Evolutionary conservation across 2,329 filamentous ascomycete species (phyloP), one percentile per base, ranked within the genome.

Genomic region (Fusarium temperatum): DNA sequence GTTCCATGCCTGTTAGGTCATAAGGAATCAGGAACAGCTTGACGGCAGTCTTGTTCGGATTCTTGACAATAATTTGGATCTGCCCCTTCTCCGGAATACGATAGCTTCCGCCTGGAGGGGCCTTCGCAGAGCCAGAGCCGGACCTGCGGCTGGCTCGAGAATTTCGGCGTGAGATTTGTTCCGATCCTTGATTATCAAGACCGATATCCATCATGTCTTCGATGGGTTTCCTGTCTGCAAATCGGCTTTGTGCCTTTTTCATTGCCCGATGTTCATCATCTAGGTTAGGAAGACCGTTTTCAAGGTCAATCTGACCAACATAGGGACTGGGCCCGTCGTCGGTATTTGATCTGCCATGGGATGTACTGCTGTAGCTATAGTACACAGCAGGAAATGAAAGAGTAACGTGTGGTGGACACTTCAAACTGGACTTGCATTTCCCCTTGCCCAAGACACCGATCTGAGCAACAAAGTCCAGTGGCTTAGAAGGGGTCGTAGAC

Each of bases 1-100:
- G 89, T 70, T 96, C 93, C 96, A 99, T 99, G 58, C 94, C 96
- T 2, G 90, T 88, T 3, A 99, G 86, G 80, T 98, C 95, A 77
- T 98, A 99, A 0, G 96, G 96, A 6, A 99, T 90, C 30, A 98
- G 87, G 77, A 98, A 98, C 1, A 99, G 86, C 82, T 99, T 98
- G 62, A 98, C 96, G 3, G 96, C 96, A 8, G 96, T 98, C 81
- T 98, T 98, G 84, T 98, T 98, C 22, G 95, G 96, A 78, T 98
- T 99, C 81, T 98, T 98, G 81, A 99, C 94, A 70, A 99, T 92
- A 73, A 99, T 97, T 78, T 99, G 96, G 20, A 99, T 86, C 82
- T 98, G 96, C 0, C 96, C 96, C 81, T 95, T 93, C 79, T 96
- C 92, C 1, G 96, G 96, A 60, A 99, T 98, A 48, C 96, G 92